Evolutionary conservation across 2,329 filamentous ascomycete genomes (phyloP).

Genomic region (Aspergillus tubingensis): DNA sequence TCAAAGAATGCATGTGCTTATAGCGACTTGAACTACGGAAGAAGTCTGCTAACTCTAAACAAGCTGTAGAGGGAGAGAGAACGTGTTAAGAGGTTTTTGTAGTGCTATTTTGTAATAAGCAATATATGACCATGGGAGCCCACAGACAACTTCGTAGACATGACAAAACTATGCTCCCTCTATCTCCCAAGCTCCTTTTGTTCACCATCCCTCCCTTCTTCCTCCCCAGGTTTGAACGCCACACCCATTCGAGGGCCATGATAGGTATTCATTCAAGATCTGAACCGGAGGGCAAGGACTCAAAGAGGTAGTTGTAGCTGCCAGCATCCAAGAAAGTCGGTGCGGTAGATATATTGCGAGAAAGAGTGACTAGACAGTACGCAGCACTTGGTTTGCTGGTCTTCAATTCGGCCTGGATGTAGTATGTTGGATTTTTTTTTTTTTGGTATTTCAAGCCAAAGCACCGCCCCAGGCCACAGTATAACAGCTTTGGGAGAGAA

Average conservation of each 20-base stretch:
- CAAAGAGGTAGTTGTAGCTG: background rate
- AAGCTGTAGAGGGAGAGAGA: background rate
- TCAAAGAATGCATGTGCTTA: background rate
- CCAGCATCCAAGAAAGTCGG: background rate
- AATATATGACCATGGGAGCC: background rate
- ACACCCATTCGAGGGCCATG: background rate
- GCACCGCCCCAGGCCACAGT: background rate
- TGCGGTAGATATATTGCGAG: background rate
- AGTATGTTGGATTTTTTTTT: background rate
- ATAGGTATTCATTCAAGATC: background rate
- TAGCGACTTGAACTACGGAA: too few species aligned
- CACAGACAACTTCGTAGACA: background rate
- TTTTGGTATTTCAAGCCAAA: background rate
- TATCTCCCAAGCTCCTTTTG: background rate
- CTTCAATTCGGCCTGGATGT: background rate
- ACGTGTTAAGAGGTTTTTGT: background rate
- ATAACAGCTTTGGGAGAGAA: background rate
- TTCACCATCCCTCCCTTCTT: background rate
- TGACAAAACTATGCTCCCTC: background rate
- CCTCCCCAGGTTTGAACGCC: background rate
- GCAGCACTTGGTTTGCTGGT: background rate
- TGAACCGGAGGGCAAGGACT: background rate
- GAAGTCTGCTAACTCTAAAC: background rate
- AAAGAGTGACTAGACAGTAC: conserved; percentile 7
- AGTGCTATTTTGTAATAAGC: background rate